Conservation (phyloP, 768 basidiomycete genomes). For the Boletus rex-veris region DNA sequence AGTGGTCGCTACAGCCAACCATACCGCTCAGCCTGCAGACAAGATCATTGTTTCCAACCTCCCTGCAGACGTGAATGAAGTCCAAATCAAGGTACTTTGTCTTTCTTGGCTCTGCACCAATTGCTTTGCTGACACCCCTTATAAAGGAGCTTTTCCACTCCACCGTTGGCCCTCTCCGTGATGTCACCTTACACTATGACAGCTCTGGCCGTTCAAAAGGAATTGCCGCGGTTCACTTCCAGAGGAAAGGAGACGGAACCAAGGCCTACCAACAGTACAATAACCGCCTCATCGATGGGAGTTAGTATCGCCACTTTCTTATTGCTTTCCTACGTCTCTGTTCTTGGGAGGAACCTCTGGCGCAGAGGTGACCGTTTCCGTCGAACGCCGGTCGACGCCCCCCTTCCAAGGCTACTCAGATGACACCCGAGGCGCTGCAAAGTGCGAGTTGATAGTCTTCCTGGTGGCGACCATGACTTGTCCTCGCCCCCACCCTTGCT, state of each 20-base stretch:
- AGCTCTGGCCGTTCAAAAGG: constrained; percentile 86
- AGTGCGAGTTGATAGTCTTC: constrained; percentile 29
- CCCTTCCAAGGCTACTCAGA: constrained; percentile 20
- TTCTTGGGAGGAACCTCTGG: constrained; percentile 19
- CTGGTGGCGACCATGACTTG: constrained; percentile 29
- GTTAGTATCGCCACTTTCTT: constrained; percentile 81
- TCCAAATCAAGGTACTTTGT: constrained; percentile 79
- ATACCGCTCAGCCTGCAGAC: constrained; percentile 48
- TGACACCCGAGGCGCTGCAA: constrained; percentile 28
- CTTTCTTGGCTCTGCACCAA: background rate
- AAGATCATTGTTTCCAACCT: constrained; percentile 98
- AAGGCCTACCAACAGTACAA: constrained; percentile 95
- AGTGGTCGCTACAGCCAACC: constrained; percentile 38
- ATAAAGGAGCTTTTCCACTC: constrained; percentile 85
- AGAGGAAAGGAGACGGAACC: constrained; percentile 81
- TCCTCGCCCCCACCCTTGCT: constrained; percentile 26
- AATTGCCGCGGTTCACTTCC: constrained; percentile 82
- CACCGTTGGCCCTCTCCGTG: constrained; percentile 84
- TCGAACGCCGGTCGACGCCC: constrained; percentile 23
- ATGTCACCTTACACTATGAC: constrained; percentile 86
- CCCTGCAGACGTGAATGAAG: constrained; percentile 88
- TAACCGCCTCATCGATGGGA: constrained; percentile 99
- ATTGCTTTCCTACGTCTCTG: constrained; percentile 32
- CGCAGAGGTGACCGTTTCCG: constrained; percentile 19
- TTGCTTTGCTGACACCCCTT: constrained; percentile 1